phyloP scores from a whole-genome alignment of 805 yeast genomes.

The Yamadazyma kitorensis region DNA sequence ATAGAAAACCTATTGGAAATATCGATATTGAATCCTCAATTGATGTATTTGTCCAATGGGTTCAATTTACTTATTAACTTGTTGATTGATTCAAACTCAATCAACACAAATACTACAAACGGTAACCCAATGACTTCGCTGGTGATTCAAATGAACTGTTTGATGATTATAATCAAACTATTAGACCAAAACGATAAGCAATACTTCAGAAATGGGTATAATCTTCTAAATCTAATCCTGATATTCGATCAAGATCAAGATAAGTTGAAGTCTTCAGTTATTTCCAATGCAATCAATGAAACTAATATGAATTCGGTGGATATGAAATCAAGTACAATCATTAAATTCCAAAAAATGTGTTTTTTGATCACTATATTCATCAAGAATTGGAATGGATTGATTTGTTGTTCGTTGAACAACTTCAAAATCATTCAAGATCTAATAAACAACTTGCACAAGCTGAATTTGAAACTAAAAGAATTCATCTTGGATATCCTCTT shows the following conservation, averaged over 20 bases:
- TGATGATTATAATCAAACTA: conserved; percentile 45
- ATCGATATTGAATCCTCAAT: conserved; percentile 36
- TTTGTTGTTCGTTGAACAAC: conserved; percentile 56
- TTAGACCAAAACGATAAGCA: conserved; percentile 55
- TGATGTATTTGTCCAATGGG: conserved; percentile 53
- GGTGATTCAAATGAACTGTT: conserved; percentile 29
- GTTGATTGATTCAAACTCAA: conserved; percentile 41
- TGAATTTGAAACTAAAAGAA: conserved; percentile 55
- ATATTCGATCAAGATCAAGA: conserved; percentile 50
- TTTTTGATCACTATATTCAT: conserved; percentile 58
- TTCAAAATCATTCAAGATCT: conserved; percentile 56
- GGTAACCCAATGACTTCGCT: conserved; percentile 42
- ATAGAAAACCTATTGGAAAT: conserved; percentile 40
- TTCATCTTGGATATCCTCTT: conserved; percentile 68
- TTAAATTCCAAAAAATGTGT: conserved; percentile 58
- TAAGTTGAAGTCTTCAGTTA: conserved; percentile 14
- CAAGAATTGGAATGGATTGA: conserved; percentile 75
- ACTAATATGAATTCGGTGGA: too few species aligned
- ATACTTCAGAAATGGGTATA: conserved; percentile 56
- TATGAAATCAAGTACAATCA: too few species aligned
- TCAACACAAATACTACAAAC: conserved; percentile 35
- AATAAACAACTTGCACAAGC: conserved; percentile 58
- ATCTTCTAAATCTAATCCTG: conserved; percentile 60
- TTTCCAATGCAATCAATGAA: conserved; percentile 9
- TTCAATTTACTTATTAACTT: conserved; percentile 43